phyloP scores from a whole-genome alignment of 176 grass and related monocot species.

The Guadua angustifolia region DNA sequence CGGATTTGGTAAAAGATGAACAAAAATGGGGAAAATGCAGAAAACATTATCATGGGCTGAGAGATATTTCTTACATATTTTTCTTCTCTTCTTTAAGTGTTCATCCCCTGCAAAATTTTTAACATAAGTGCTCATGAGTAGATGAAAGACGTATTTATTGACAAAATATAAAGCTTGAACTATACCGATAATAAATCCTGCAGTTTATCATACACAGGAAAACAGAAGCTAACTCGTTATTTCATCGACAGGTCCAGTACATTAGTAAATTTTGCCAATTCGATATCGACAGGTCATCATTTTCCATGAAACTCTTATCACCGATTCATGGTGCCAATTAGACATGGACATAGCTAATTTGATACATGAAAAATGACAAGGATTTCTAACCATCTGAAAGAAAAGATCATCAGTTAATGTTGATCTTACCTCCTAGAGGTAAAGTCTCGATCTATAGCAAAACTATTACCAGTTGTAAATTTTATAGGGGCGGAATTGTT shows the following conservation, averaged over 20 bases:
- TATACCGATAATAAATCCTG: too few species aligned
- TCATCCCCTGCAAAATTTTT: not conserved
- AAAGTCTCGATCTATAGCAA: not conserved
- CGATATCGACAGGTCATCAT: not conserved
- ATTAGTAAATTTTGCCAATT: not conserved
- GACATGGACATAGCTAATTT: not conserved
- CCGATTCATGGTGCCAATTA: too few species aligned
- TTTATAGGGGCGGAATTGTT: not conserved
- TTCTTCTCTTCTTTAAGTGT: not conserved
- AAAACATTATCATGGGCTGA: not conserved
- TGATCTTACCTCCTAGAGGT: not conserved
- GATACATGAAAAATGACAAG: not conserved
- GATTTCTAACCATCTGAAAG: not conserved
- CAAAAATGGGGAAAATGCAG: not conserved
- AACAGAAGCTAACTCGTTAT: not conserved
- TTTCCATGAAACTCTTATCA: not conserved
- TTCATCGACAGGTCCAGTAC: not conserved
- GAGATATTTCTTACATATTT: slow-evolving; percentile 16
- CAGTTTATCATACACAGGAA: not conserved
- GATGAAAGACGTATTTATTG: not conserved
- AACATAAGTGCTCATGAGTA: not conserved
- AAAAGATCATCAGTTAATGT: not conserved
- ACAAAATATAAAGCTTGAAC: not conserved
- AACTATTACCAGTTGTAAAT: not conserved
- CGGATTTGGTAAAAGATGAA: not conserved